These are phyloP conservation scores for Annona squamosa DNA, from an alignment of 164 flowering plant species.

Conservation along the genomic window DNA sequence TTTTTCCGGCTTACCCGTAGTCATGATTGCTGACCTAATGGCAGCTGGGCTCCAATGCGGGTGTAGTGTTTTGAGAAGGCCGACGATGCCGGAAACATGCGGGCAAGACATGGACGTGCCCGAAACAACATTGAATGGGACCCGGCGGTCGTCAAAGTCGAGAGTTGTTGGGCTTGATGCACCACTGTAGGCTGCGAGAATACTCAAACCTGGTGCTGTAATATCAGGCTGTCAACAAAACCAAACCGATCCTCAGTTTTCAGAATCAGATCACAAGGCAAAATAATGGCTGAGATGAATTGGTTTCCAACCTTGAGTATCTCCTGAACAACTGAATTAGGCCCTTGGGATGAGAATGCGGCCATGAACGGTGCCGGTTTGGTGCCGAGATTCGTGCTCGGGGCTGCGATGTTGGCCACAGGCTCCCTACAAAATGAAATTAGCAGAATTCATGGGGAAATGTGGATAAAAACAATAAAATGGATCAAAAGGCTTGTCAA, in stretches of 20 bases:
- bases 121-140: slow-evolving; percentile 36
- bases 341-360: slow-evolving; percentile 74
- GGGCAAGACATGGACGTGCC: slow-evolving; percentile 95
- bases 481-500: neutral
- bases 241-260: neutral
- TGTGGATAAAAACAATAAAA: neutral
- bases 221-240: slow-evolving; percentile 55
- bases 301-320: slow-evolving; percentile 57
- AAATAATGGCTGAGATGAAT: neutral
- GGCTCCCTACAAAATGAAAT: slow-evolving; percentile 33
- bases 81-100: slow-evolving; percentile 71
- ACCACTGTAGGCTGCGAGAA: slow-evolving; percentile 65
- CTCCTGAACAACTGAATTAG: slow-evolving; percentile 52
- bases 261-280: neutral
- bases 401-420: slow-evolving; percentile 37
- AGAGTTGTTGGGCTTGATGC: slow-evolving; percentile 47
- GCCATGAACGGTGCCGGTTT: slow-evolving; percentile 85
- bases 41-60: slow-evolving; percentile 82
- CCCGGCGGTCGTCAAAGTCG: slow-evolving; percentile 36
- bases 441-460: neutral
- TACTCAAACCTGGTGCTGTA: slow-evolving; percentile 70
- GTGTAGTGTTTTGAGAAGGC: slow-evolving; percentile 59
- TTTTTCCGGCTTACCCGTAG: slow-evolving; percentile 33
- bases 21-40: slow-evolving; percentile 70
- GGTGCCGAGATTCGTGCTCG: slow-evolving; percentile 26